Conservation (phyloP, 2,329 filamentous ascomycete species). For the Immersiporthe knoxdaviesiana region DNA sequence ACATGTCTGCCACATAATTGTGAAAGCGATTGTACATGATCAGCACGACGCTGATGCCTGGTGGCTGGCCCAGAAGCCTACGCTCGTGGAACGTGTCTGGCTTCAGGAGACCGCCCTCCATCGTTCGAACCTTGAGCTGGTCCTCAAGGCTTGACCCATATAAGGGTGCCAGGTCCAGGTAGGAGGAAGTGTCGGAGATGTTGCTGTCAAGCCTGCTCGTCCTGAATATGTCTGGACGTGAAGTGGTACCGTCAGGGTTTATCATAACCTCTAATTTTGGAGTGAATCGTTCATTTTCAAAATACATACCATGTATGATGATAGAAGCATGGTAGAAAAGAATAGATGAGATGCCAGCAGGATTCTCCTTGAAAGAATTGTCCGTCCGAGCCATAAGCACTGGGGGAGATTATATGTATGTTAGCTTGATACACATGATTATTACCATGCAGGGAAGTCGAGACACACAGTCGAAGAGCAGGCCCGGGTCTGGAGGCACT, state of each 20-base stretch:
- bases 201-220: constrained; percentile 66
- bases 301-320: constrained; percentile 52
- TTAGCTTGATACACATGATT: neutral
- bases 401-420: neutral
- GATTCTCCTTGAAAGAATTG: constrained; percentile 53
- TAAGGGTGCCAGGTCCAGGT: constrained; percentile 72
- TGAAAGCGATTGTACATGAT: constrained; percentile 73
- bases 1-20: constrained; percentile 66
- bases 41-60: constrained; percentile 68
- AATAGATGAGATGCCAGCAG: constrained; percentile 74
- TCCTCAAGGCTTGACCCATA: constrained; percentile 61
- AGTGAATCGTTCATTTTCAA: neutral
- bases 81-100: constrained; percentile 71
- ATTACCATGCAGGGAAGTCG: neutral
- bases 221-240: constrained; percentile 54
- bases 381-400: constrained; percentile 46
- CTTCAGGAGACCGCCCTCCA: constrained; percentile 56
- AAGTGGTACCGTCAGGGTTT: neutral
- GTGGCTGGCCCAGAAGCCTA: constrained; percentile 67
- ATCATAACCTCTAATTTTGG: neutral
- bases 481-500: constrained; percentile 42
- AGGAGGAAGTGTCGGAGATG: constrained; percentile 71
- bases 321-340: constrained; percentile 78
- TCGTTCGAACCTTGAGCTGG: constrained; percentile 49
- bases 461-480: constrained; percentile 52